Evolutionary conservation across 495 filamentous ascomycete genomes (phyloP).

Genomic region (Hypoxylon trugodes): DNA sequence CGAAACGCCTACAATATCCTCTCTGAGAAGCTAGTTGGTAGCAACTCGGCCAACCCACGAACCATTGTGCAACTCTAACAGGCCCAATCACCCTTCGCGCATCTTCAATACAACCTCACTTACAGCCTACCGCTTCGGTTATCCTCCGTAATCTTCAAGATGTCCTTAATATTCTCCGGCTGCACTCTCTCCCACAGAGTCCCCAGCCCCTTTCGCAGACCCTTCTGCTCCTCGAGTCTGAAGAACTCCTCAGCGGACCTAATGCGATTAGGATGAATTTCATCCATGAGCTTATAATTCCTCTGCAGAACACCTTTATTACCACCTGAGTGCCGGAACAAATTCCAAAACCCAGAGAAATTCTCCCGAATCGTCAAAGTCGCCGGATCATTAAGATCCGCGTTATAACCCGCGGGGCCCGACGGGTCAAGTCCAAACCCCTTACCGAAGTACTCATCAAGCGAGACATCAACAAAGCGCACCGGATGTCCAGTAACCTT

Average conservation of each 20-base stretch:
- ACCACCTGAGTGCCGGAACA: constrained; percentile 52
- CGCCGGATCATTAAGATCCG: constrained; percentile 50
- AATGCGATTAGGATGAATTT: constrained; percentile 60
- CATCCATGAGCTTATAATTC: constrained; percentile 61
- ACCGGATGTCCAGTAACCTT: constrained; percentile 63
- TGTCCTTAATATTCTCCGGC: constrained; percentile 37
- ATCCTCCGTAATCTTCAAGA: constrained; percentile 51
- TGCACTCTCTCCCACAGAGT: constrained; percentile 48
- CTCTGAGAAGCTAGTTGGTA: no score
- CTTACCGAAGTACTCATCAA: constrained; percentile 55
- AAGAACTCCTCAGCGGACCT: constrained; percentile 61
- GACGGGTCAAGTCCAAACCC: constrained; percentile 32
- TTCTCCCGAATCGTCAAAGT: constrained; percentile 59
- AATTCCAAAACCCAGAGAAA: constrained; percentile 63
- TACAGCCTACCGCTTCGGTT: constrained; percentile 41
- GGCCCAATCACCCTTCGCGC: no score
- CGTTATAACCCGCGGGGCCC: constrained; percentile 49
- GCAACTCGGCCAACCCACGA: no score
- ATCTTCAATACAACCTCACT: neutral
- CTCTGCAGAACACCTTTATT: constrained; percentile 52
- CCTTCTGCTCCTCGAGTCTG: constrained; percentile 51
- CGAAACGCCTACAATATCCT: no score
- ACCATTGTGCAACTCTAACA: no score
- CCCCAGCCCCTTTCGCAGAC: constrained; percentile 37
- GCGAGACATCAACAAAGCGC: constrained; percentile 47